phyloP scores from a whole-genome alignment of 1,284 basidiomycete genomes.

The Melampsora larici-populina region DNA sequence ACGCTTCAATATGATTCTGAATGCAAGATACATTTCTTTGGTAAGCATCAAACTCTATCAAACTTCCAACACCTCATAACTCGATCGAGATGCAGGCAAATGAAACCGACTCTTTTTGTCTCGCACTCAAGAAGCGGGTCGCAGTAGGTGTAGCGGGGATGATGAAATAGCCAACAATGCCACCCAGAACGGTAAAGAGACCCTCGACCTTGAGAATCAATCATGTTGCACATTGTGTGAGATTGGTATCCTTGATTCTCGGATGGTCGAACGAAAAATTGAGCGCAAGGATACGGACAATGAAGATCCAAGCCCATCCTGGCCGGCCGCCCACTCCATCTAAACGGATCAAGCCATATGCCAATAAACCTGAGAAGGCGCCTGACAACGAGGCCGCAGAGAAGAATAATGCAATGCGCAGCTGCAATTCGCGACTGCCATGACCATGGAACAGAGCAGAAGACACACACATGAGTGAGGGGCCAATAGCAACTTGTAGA shows the following conservation, averaged over 20 bases:
- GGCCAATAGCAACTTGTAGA: background rate
- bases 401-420: conserved; percentile 41
- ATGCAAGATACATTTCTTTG: background rate
- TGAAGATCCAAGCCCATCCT: conserved; percentile 43
- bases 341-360: conserved; percentile 33
- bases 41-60: background rate
- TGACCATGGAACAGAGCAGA: background rate
- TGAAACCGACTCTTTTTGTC: conserved; percentile 14
- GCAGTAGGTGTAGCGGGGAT: conserved; percentile 23
- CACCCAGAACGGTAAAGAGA: conserved; percentile 21
- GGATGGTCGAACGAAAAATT: too few species aligned
- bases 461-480: background rate
- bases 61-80: background rate
- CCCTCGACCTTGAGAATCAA: conserved; percentile 34
- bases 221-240: background rate
- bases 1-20: conserved; percentile 23
- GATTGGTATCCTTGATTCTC: background rate
- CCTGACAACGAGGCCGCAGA: conserved; percentile 29
- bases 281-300: conserved; percentile 14
- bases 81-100: background rate
- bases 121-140: background rate
- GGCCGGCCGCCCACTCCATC: conserved; percentile 19
- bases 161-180: conserved; percentile 16
- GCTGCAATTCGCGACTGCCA: conserved; percentile 31
- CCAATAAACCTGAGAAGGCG: conserved; percentile 40